Evolutionary conservation across 495 filamentous ascomycete species (phyloP).

Genomic region (Geopyxis carbonaria): DNA sequence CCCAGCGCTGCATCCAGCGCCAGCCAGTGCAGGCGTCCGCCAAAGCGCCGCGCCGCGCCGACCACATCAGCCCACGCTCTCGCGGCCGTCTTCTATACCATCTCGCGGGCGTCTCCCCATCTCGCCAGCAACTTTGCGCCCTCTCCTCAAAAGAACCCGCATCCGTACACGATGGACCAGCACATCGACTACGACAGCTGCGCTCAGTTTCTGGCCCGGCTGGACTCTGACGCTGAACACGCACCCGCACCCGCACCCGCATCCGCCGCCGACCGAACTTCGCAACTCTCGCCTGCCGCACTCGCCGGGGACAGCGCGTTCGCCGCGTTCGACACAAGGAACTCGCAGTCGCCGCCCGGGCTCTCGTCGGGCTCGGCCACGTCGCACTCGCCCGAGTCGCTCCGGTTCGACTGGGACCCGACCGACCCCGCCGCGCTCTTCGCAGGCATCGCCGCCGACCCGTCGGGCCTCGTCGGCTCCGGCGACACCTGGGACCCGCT

Average conservation of each 20-base stretch:
- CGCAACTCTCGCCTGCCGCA: constrained; percentile 11
- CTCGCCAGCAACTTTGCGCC: background rate
- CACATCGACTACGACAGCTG: constrained; percentile 21
- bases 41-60: background rate
- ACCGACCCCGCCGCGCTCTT: constrained; percentile 17
- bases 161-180: constrained; percentile 18
- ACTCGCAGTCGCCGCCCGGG: constrained; percentile 23
- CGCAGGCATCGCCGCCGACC: constrained; percentile 12
- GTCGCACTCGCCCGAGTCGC: constrained; percentile 24
- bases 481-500: constrained; percentile 18
- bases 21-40: background rate
- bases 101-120: constrained; percentile 1
- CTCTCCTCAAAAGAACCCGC: constrained; percentile 22
- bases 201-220: constrained; percentile 24
- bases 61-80: background rate
- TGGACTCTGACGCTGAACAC: constrained; percentile 21
- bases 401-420: constrained; percentile 22
- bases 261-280: constrained; percentile 14
- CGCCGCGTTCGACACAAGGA: constrained; percentile 10
- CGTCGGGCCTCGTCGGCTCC: background rate
- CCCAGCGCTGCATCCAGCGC: background rate
- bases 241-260: constrained; percentile 11
- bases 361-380: constrained; percentile 23
- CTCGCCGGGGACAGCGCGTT: too few species aligned
- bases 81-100: background rate